Conservation (phyloP, 2,329 filamentous ascomycete genomes). For the Phialophora tarda region DNA sequence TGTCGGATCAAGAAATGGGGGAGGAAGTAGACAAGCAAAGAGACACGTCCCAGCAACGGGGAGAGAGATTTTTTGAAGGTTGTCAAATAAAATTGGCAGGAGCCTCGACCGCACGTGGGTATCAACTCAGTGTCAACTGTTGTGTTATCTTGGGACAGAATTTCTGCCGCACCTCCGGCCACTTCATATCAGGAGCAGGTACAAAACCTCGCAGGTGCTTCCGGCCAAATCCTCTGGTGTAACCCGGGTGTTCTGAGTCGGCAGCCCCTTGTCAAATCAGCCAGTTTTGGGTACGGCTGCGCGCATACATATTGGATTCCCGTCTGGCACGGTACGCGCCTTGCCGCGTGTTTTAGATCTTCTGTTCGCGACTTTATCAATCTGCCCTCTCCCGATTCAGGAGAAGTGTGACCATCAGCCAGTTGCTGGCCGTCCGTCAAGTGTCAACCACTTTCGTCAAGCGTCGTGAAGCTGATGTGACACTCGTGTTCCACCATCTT, state of each 20-base stretch:
- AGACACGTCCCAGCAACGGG: constrained; percentile 14
- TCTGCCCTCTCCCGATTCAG: not conserved
- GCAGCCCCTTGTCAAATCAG: constrained; percentile 5
- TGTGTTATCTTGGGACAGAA: constrained; percentile 7
- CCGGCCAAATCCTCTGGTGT: constrained; percentile 16
- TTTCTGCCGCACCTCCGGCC: constrained; percentile 21
- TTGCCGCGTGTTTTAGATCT: not conserved
- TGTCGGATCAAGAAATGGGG: not conserved
- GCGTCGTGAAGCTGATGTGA: constrained; percentile 35
- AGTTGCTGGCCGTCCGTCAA: not conserved
- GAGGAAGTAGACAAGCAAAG: not conserved
- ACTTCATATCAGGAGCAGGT: constrained; percentile 6
- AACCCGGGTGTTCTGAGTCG: constrained; percentile 13
- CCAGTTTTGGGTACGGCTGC: constrained; percentile 18
- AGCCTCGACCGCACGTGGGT: constrained; percentile 26
- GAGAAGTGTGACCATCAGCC: not conserved
- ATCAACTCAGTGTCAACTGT: constrained; percentile 15
- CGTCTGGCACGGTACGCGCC: constrained; percentile 23
- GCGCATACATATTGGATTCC: constrained; percentile 27
- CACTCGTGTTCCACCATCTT: constrained; percentile 39
- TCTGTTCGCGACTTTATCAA: not conserved
- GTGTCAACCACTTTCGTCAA: constrained; percentile 11
- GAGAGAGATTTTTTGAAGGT: constrained; percentile 24
- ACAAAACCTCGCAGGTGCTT: not conserved
- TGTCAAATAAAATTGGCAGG: constrained; percentile 20